These are phyloP conservation scores for Aureobasidium mangrovei DNA, from an alignment of 2,329 filamentous ascomycete species.

Conservation along the genomic window DNA sequence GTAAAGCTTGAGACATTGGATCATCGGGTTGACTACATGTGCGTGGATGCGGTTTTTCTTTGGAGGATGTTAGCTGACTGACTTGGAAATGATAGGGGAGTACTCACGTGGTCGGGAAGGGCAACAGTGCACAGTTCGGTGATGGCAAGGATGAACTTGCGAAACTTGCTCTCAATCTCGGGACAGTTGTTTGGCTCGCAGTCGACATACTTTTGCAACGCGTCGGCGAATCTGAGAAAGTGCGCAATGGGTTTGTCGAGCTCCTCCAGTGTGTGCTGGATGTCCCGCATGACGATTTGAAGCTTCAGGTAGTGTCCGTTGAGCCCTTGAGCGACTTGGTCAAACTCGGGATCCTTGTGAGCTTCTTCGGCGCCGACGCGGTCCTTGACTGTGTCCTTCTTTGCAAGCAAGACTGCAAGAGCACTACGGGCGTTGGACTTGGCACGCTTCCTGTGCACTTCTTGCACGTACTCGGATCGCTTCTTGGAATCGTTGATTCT, in stretches of 20 bases:
- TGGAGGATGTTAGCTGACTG: constrained; percentile 15
- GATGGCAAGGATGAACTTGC: constrained; percentile 78
- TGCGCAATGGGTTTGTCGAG: constrained; percentile 70
- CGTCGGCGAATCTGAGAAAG: constrained; percentile 69
- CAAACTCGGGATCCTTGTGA: constrained; percentile 74
- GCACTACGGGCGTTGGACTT: constrained; percentile 81
- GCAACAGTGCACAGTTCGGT: constrained; percentile 76
- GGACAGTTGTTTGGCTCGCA: constrained; percentile 60
- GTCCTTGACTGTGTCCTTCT: constrained; percentile 75
- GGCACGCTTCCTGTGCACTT: constrained; percentile 76
- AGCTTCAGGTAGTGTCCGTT: constrained; percentile 86
- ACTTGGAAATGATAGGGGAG: constrained; percentile 11
- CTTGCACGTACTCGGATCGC: constrained; percentile 85
- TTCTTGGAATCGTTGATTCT: constrained; percentile 92
- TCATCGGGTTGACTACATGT: constrained; percentile 77
- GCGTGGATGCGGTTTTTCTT: constrained; percentile 60
- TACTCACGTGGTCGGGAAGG: constrained; percentile 71
- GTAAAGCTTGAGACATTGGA: constrained; percentile 68
- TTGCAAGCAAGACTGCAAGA: constrained; percentile 78
- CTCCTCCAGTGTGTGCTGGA: constrained; percentile 85
- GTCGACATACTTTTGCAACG: constrained; percentile 74
- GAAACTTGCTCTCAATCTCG: constrained; percentile 90
- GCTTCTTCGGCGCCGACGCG: constrained; percentile 56
- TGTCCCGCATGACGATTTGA: constrained; percentile 84
- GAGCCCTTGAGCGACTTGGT: constrained; percentile 74